Base-by-base conservation (phyloP, 2,329 filamentous ascomycete species). In the Colletotrichum liriopes region DNA sequence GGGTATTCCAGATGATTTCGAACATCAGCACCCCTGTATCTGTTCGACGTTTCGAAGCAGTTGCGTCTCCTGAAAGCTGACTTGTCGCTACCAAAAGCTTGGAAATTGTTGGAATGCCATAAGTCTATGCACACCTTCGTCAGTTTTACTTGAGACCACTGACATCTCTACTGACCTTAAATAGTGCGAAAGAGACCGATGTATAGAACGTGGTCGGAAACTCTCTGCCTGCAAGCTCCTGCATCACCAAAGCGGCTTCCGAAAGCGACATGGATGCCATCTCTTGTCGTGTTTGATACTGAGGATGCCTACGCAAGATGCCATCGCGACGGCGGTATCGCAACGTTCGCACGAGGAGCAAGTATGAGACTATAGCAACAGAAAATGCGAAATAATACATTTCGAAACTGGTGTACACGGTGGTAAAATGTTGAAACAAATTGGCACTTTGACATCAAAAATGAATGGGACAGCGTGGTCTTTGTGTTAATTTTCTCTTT, bases 161-260 rank as follows among this genome's bases (percentile, higher is more conserved):
- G 37, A 20, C 12, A 23, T 18, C 16, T 14, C 8, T 16, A 32
- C 59, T 79, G 32, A 87, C 87, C 80, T 86, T 87, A 78, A 91
- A 90, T 5, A 92, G 81, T 0, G 89, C 89, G 77, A 91, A 91
- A 66, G 90, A 86, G 5, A 90, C 77, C 0, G 87, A 83, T 60
- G 86, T 88, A 18, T 83, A 78, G 61, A 82, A 86, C 0, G 85
- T 83, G 55, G 83, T 85, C 0, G 90, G 90, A 73, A 91, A 92
- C 74, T 92, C 90, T 3, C 86, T 79, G 59, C 86, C 79, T 1
- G 80, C 78, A 1, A 89, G 66, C 32, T 81, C 79, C 55, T 79
- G 80, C 41, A 86, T 79, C 55, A 91, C 29, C 2, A 32, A 26
- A 1, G 68, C 18, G 14, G 68, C 64, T 12, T 71, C 68, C 12